These are phyloP conservation scores for Fabrea salina DNA, from an alignment of 169 alveolate species.

Conservation along the genomic window DNA sequence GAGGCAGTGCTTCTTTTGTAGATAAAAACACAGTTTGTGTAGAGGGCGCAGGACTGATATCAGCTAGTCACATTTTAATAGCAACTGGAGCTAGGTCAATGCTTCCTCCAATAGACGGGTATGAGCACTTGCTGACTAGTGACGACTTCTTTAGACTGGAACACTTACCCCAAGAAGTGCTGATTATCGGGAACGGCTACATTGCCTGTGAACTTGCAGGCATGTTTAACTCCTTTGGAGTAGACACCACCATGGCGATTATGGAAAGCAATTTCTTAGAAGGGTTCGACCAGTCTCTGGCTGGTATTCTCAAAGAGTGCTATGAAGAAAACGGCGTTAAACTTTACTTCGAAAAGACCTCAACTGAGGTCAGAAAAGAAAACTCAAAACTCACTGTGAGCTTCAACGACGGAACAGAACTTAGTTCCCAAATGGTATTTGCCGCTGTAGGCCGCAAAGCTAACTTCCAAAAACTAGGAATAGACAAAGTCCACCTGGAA, in stretches of 20 bases:
- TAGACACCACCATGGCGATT: constrained; percentile 80
- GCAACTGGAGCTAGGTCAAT: constrained; percentile 88
- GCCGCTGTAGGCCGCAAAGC: constrained; percentile 86
- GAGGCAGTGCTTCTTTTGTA: neutral
- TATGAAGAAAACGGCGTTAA: constrained; percentile 49
- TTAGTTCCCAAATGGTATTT: constrained; percentile 43
- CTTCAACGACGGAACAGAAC: neutral
- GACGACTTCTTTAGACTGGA: constrained; percentile 90
- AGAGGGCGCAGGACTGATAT: constrained; percentile 40
- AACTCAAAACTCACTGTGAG: neutral
- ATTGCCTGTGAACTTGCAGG: constrained; percentile 93
- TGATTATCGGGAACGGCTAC: constrained; percentile 95
- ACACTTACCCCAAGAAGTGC: constrained; percentile 85
- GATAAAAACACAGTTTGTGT: constrained; percentile 34
- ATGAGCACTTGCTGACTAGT: constrained; percentile 75
- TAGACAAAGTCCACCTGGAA: constrained; percentile 65
- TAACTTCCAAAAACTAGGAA: constrained; percentile 42
- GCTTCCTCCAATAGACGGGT: constrained; percentile 72
- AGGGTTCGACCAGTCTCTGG: constrained; percentile 66
- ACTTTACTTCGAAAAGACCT: constrained; percentile 27
- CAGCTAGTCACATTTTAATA: constrained; percentile 76
- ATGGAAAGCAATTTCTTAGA: constrained; percentile 65
- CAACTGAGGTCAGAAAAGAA: constrained; percentile 21
- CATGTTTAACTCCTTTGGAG: constrained; percentile 86
- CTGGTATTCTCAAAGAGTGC: constrained; percentile 38